phyloP scores from a whole-genome alignment of 2,329 filamentous ascomycete species.

The Fonsecaea multimorphosa region DNA sequence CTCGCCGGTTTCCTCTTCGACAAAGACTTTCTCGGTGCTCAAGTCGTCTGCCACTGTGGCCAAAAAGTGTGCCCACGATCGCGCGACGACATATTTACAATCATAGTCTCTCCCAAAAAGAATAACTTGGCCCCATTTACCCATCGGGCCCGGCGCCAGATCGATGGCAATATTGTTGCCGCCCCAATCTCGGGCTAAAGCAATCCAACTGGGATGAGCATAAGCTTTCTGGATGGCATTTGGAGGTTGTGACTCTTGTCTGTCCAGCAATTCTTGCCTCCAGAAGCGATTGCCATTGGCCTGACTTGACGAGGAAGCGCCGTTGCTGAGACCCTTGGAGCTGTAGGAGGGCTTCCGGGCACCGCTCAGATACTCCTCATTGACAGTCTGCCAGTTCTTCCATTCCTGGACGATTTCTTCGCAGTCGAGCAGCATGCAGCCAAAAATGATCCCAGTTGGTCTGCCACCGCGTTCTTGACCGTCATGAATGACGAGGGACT shows the following conservation, averaged over 20 bases:
- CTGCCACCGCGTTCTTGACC: conserved; percentile 94
- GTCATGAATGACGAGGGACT: conserved; percentile 89
- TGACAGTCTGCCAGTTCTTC: conserved; percentile 94
- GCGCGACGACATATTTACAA: conserved; percentile 94
- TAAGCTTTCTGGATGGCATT: conserved; percentile 91
- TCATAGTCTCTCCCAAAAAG: conserved; percentile 97
- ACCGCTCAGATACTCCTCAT: conserved; percentile 80
- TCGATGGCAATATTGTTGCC: conserved; percentile 97
- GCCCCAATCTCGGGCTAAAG: conserved; percentile 94
- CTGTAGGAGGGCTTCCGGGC: conserved; percentile 64
- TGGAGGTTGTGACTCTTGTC: conserved; percentile 86
- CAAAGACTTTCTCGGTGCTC: conserved; percentile 83
- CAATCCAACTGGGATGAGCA: conserved; percentile 93
- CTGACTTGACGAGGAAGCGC: conserved; percentile 65
- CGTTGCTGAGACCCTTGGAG: conserved; percentile 71
- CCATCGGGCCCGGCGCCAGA: conserved; percentile 84
- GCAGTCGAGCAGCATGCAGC: conserved; percentile 94
- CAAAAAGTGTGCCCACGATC: conserved; percentile 88
- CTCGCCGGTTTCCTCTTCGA: conserved; percentile 90
- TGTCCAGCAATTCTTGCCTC: conserved; percentile 81
- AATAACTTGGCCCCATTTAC: conserved; percentile 95
- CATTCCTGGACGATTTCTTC: conserved; percentile 98
- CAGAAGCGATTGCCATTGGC: conserved; percentile 64
- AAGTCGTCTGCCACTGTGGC: conserved; percentile 89
- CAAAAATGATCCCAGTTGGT: conserved; percentile 91